Evolutionary conservation across 805 yeast genomes (phyloP).

Genomic region (Starmerella apicola): DNA sequence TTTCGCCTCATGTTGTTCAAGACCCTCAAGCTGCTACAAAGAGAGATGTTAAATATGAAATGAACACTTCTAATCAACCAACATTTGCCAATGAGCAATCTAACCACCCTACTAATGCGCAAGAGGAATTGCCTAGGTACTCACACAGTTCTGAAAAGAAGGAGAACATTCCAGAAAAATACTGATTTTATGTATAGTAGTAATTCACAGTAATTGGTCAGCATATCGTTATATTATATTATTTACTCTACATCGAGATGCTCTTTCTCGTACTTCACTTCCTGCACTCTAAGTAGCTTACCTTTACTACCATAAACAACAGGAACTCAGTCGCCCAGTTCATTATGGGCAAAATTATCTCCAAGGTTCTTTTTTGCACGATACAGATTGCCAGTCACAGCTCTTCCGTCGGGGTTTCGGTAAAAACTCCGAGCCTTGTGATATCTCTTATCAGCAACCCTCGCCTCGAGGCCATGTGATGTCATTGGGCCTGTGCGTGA

Average conservation of each 20-base stretch:
- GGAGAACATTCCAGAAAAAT: no score
- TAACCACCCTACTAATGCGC: no score
- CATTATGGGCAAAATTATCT: conserved; percentile 40
- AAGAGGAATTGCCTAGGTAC: no score
- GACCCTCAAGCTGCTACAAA: no score
- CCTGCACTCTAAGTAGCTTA: conserved; percentile 8
- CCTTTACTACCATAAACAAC: conserved; percentile 46
- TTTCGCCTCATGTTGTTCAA: no score
- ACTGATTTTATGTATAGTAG: no score
- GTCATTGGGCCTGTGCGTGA: no score
- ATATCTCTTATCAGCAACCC: conserved; percentile 47
- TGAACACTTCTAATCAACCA: no score
- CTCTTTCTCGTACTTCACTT: neutral
- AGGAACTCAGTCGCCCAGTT: conserved; percentile 37
- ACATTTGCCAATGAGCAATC: no score
- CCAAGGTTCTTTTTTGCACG: conserved; percentile 57
- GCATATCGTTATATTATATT: neutral
- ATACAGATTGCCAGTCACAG: conserved; percentile 78
- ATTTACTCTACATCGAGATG: conserved; percentile 9
- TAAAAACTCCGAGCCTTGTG: conserved; percentile 54
- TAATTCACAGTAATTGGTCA: neutral
- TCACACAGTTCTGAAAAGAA: no score
- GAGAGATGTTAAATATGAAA: no score
- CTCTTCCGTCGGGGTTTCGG: conserved; percentile 33
- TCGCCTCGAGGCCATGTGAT: conserved; percentile 60